phyloP scores from a whole-genome alignment of 345 rosid genomes.

The Euphorbia lathyris region DNA sequence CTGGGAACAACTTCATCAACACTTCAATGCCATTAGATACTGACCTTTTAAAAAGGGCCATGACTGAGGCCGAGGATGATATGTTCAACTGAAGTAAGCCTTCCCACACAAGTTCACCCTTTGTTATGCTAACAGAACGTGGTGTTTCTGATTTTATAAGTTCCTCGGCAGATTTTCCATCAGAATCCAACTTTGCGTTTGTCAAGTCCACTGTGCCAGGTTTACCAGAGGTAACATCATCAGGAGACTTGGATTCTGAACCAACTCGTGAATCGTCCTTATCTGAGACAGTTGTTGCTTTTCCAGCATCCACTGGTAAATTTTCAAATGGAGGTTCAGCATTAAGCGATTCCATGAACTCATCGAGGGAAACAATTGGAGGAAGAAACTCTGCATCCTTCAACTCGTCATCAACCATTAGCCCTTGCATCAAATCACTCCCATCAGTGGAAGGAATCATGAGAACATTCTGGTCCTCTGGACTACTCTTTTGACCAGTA shows the following conservation, averaged over 20 bases:
- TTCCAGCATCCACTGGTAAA: slow-evolving; percentile 43
- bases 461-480: slow-evolving; percentile 31
- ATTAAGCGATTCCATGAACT: slow-evolving; percentile 87
- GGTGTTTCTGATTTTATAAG: slow-evolving; percentile 25
- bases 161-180: slow-evolving; percentile 17
- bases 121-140: slow-evolving; percentile 20
- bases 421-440: slow-evolving; percentile 48
- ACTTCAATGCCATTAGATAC: slow-evolving; percentile 3
- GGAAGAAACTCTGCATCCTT: slow-evolving; percentile 79
- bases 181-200: slow-evolving; percentile 15
- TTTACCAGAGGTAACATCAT: slow-evolving; percentile 28
- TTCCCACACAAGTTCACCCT: slow-evolving; percentile 66
- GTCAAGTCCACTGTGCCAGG: slow-evolving; percentile 26
- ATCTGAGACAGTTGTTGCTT: slow-evolving; percentile 27
- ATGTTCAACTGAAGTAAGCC: slow-evolving; percentile 69
- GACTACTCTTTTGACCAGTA: slow-evolving; percentile 33
- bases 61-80: slow-evolving; percentile 44
- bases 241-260: slow-evolving; percentile 37
- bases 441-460: slow-evolving; percentile 62
- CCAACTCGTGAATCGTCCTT: slow-evolving; percentile 40
- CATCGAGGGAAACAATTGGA: slow-evolving; percentile 85
- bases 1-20: not conserved
- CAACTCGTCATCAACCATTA: slow-evolving; percentile 78
- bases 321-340: slow-evolving; percentile 84
- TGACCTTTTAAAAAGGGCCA: slow-evolving; percentile 74